Conservation (phyloP, 208 protist genomes). For the Leishmania lainsoni region DNA sequence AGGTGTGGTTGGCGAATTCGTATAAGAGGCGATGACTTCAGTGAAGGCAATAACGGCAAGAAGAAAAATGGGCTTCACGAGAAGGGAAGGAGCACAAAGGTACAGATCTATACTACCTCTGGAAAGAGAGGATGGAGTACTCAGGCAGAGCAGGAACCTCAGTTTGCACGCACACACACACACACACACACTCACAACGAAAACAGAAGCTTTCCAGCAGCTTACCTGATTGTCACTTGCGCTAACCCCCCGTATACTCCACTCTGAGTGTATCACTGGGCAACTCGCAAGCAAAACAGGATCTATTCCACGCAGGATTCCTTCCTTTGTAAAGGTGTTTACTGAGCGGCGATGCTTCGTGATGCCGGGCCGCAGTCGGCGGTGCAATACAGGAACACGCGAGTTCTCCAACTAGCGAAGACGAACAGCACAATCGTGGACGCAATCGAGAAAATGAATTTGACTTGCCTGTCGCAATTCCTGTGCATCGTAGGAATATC, state of each 20-base stretch:
- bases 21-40: not conserved
- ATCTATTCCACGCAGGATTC: not conserved
- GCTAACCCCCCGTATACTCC: not conserved
- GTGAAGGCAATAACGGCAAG: not conserved
- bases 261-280: not conserved
- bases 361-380: not conserved
- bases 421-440: not conserved
- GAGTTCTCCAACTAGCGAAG: not conserved
- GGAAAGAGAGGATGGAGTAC: not conserved
- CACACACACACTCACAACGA: not conserved
- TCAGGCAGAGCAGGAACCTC: not conserved
- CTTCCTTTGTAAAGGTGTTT: not conserved
- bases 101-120: not conserved
- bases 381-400: not conserved
- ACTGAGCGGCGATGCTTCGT: not conserved
- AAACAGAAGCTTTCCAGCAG: not conserved
- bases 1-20: not conserved
- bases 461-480: not conserved
- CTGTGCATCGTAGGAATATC: not conserved
- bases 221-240: not conserved
- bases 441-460: not conserved
- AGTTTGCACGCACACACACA: not conserved
- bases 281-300: not conserved
- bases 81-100: not conserved
- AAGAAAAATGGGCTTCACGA: not conserved